A percentile compares a stretch with the other conserved stretches of the same genome.
Evolutionary conservation across 768 basidiomycete genomes (phyloP).

Genomic region (Rhodotorula toruloides): DNA sequence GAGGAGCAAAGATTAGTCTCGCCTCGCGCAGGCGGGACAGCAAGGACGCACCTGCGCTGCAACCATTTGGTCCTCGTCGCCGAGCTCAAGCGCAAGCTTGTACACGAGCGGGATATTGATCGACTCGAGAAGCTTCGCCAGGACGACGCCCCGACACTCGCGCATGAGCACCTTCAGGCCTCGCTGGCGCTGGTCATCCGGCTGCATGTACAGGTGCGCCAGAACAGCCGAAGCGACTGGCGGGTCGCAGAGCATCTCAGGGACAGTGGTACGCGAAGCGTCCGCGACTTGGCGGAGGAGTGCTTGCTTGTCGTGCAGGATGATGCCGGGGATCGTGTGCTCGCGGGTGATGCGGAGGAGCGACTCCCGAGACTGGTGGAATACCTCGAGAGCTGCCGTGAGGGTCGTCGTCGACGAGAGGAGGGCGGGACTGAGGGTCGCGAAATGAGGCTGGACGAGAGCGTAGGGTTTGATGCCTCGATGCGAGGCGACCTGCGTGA

Average conservation of each 20-base stretch:
- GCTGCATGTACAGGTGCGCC: constrained; percentile 58
- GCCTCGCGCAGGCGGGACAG: no score
- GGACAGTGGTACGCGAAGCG: constrained; percentile 52
- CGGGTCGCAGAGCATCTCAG: constrained; percentile 55
- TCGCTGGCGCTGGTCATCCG: background rate
- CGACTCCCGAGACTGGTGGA: constrained; percentile 54
- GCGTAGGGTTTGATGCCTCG: constrained; percentile 58
- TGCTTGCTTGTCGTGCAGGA: constrained; percentile 58
- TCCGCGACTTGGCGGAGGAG: constrained; percentile 61
- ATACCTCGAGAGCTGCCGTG: constrained; percentile 63
- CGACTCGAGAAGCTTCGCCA: constrained; percentile 48
- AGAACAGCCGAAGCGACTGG: constrained; percentile 54
- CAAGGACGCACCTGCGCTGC: background rate
- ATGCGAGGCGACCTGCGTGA: constrained; percentile 25
- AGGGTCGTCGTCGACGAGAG: constrained; percentile 59
- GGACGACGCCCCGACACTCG: background rate
- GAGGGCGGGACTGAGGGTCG: constrained; percentile 62
- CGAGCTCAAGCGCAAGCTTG: constrained; percentile 70
- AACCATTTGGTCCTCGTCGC: constrained; percentile 58
- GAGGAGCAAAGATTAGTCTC: no score
- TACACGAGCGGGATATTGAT: constrained; percentile 62
- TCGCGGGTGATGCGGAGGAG: constrained; percentile 63
- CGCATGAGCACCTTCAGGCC: constrained; percentile 17
- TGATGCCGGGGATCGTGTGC: constrained; percentile 64
- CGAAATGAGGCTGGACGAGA: constrained; percentile 65